Evolutionary conservation across 345 rosid species (phyloP).

Genomic region (Gossypioides kirkii): DNA sequence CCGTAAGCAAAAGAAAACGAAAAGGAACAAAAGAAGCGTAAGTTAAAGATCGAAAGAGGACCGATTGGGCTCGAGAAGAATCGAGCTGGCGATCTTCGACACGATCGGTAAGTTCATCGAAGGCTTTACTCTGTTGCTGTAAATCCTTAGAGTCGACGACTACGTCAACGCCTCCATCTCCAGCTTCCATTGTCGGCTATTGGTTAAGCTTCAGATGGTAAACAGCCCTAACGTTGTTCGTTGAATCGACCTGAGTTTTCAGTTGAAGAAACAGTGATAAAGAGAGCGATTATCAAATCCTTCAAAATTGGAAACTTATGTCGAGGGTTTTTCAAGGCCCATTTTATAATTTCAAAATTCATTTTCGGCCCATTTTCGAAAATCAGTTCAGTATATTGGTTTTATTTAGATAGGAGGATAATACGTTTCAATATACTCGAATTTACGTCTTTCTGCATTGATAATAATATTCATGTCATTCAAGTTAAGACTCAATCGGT

Average conservation of each 20-base stretch:
- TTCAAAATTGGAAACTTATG: not conserved
- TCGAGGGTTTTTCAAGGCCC: not conserved
- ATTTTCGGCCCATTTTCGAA: no score
- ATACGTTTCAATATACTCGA: no score
- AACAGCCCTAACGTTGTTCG: slow-evolving; percentile 24
- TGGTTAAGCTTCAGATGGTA: not conserved
- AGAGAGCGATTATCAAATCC: no score
- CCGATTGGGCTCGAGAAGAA: slow-evolving; percentile 89
- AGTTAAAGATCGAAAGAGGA: slow-evolving; percentile 10
- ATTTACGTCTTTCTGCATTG: no score
- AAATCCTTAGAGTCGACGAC: slow-evolving; percentile 78
- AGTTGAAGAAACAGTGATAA: not conserved
- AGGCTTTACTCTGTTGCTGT: slow-evolving; percentile 96
- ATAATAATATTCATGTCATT: no score
- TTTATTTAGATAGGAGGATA: no score
- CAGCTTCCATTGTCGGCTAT: slow-evolving; percentile 49
- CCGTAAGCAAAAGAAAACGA: not conserved
- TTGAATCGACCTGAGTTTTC: not conserved
- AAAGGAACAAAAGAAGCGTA: no score
- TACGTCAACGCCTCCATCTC: slow-evolving; percentile 56
- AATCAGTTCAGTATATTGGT: no score
- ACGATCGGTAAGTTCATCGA: slow-evolving; percentile 93
- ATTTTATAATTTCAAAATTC: no score
- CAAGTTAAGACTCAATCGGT: no score
- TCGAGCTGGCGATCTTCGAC: slow-evolving; percentile 99